phyloP scores from a whole-genome alignment of 2,329 filamentous ascomycete genomes.

The Polytolypa hystricis region DNA sequence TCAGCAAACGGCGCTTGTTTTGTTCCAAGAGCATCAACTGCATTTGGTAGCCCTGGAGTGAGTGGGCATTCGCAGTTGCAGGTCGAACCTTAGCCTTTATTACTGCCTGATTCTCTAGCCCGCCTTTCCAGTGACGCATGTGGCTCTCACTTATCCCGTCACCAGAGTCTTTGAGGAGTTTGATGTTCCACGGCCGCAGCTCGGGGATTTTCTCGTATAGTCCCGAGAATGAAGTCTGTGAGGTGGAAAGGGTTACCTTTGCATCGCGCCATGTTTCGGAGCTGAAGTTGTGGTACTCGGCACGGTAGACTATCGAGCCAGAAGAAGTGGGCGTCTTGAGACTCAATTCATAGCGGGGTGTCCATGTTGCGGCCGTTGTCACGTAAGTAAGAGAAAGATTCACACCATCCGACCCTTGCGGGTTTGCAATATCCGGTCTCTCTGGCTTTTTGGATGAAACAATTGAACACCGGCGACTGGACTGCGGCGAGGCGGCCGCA shows the following conservation, averaged over 20 bases:
- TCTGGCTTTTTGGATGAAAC: constrained; percentile 15
- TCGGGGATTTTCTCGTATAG: constrained; percentile 45
- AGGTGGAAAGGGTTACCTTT: constrained; percentile 52
- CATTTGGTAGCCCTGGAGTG: background rate
- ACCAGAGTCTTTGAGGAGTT: constrained; percentile 29
- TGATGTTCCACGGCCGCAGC: constrained; percentile 48
- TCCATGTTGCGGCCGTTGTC: constrained; percentile 48
- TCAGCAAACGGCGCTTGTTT: constrained; percentile 3
- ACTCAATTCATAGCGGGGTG: constrained; percentile 50
- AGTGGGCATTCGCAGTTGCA: background rate
- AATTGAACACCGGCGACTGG: constrained; percentile 18
- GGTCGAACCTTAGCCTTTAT: constrained; percentile 7
- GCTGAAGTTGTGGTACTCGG: constrained; percentile 50
- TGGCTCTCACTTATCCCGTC: constrained; percentile 12
- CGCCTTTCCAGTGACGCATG: constrained; percentile 11
- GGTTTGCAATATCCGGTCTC: constrained; percentile 7
- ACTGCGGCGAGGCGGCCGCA: constrained; percentile 16
- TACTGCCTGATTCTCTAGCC: constrained; percentile 8
- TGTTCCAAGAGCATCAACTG: background rate
- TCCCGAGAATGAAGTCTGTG: constrained; percentile 47
- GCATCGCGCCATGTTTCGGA: constrained; percentile 54
- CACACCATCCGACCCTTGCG: constrained; percentile 7
- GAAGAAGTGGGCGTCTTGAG: constrained; percentile 46
- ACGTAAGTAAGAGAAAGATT: constrained; percentile 48
- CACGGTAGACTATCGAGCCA: constrained; percentile 49